Conservation (phyloP, 495 filamentous ascomycete genomes). For the Xylaria palmicola region DNA sequence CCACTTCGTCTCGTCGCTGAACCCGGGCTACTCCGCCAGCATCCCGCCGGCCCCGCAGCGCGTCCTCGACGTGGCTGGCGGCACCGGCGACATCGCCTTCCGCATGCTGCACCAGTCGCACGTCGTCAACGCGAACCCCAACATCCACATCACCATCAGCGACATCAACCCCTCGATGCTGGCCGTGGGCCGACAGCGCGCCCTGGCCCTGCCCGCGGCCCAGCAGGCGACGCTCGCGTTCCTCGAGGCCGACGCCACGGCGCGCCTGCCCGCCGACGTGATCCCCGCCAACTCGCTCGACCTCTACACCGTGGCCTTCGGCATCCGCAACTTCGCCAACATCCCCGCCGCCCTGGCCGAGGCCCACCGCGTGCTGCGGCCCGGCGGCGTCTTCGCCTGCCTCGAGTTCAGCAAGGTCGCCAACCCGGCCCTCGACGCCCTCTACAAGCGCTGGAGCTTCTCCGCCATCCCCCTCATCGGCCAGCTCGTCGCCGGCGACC, state of each 20-base stretch:
- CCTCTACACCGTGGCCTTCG: slow-evolving; percentile 96
- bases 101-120: slow-evolving; percentile 90
- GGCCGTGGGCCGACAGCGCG: slow-evolving; percentile 77
- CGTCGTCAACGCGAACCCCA: slow-evolving; percentile 72
- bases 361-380: slow-evolving; percentile 84
- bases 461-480: slow-evolving; percentile 91
- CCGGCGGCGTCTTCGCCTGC: slow-evolving; percentile 94
- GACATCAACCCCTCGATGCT: slow-evolving; percentile 98
- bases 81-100: slow-evolving; percentile 97
- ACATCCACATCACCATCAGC: slow-evolving; percentile 79
- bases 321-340: slow-evolving; percentile 93
- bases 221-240: slow-evolving; percentile 62
- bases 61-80: slow-evolving; percentile 96
- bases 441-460: slow-evolving; percentile 97
- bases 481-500: slow-evolving; percentile 89
- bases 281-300: slow-evolving; percentile 60
- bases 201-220: slow-evolving; percentile 42
- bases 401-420: slow-evolving; percentile 90
- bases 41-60: slow-evolving; percentile 50
- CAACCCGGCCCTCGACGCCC: slow-evolving; percentile 69
- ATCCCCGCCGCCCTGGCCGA: slow-evolving; percentile 76
- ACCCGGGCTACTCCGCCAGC: slow-evolving; percentile 74
- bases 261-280: slow-evolving; percentile 45
- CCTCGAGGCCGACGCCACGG: slow-evolving; percentile 87
- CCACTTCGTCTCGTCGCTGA: slow-evolving; percentile 87